Evolutionary conservation across 768 basidiomycete species (phyloP).

Genomic region (Coprinopsis marcescibilis): DNA sequence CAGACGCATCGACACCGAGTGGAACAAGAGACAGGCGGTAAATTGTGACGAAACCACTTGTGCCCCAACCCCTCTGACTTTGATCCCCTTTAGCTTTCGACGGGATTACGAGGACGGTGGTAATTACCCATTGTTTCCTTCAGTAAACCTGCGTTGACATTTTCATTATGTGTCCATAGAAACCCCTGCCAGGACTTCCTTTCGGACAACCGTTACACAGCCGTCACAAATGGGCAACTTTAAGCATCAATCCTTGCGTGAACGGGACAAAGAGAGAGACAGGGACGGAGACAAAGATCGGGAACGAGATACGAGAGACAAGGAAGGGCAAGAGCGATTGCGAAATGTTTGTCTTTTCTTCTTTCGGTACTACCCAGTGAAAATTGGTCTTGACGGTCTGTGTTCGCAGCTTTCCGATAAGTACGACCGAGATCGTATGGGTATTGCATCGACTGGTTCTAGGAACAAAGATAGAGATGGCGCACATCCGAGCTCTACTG

Average conservation of each 20-base stretch:
- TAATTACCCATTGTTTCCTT: slow-evolving; percentile 22
- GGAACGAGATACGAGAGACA: slow-evolving; percentile 60
- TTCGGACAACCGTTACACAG: slow-evolving; percentile 68
- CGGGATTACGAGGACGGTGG: slow-evolving; percentile 74
- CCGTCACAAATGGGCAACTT: slow-evolving; percentile 93
- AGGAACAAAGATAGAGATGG: slow-evolving; percentile 65
- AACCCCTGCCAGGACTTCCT: slow-evolving; percentile 55
- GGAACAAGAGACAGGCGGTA: slow-evolving; percentile 67
- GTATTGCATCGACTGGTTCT: slow-evolving; percentile 42
- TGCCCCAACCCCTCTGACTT: too few species aligned
- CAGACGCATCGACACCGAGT: slow-evolving; percentile 49
- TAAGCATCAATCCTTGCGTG: slow-evolving; percentile 78
- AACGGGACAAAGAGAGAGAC: slow-evolving; percentile 57
- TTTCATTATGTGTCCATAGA: slow-evolving; percentile 26
- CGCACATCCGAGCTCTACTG: slow-evolving; percentile 37
- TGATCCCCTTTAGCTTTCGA: slow-evolving; percentile 48
- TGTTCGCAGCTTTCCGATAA: slow-evolving; percentile 70
- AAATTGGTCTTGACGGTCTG: too few species aligned
- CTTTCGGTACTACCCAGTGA: slow-evolving; percentile 11
- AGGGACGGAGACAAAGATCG: slow-evolving; percentile 43
- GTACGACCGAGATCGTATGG: slow-evolving; percentile 77
- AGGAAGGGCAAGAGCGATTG: slow-evolving; percentile 73
- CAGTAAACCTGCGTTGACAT: slow-evolving; percentile 7
- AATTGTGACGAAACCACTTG: slow-evolving; percentile 13
- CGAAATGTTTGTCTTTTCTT: slow-evolving; percentile 52